These are phyloP conservation scores for Lodderomyces orthopsilosis DNA, from an alignment of 1,139 yeast species.

Conservation along the genomic window DNA sequence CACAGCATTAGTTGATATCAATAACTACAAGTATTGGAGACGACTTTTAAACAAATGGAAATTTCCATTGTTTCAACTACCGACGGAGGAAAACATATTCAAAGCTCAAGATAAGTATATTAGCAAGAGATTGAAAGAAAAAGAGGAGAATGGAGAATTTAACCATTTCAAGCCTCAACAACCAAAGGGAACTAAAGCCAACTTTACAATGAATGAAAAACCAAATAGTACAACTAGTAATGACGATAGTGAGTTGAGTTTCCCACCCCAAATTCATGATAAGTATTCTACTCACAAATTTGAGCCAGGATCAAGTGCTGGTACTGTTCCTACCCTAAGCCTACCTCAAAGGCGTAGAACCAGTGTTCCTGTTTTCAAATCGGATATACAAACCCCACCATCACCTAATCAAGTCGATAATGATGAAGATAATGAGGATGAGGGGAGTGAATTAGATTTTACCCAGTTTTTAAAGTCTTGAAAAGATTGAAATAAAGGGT, in stretches of 20 bases:
- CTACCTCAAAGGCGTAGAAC: not conserved
- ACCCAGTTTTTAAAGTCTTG: constrained; percentile 40
- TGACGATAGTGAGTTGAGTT: constrained; percentile 1
- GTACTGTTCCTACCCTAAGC: not conserved
- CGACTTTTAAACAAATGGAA: constrained; percentile 28
- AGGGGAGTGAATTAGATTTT: constrained; percentile 43
- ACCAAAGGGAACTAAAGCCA: not conserved
- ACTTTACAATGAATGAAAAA: not conserved
- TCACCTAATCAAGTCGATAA: not conserved
- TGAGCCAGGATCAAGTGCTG: not conserved
- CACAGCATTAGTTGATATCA: constrained; percentile 22
- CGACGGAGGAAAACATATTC: constrained; percentile 33
- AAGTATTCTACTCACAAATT: not conserved
- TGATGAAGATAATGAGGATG: not conserved
- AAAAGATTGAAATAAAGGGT: not conserved
- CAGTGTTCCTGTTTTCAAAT: constrained; percentile 1
- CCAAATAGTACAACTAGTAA: not conserved
- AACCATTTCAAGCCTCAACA: not conserved
- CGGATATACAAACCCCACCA: not conserved
- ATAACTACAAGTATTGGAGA: constrained; percentile 35
- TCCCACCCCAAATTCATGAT: not conserved
- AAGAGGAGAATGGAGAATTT: not conserved
- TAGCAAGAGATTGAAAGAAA: constrained; percentile 14
- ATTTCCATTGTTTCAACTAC: constrained; percentile 45
- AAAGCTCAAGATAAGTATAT: constrained; percentile 27